phyloP scores from a whole-genome alignment of 441 rosid species.

The Pelargonium myrrhifolium region DNA sequence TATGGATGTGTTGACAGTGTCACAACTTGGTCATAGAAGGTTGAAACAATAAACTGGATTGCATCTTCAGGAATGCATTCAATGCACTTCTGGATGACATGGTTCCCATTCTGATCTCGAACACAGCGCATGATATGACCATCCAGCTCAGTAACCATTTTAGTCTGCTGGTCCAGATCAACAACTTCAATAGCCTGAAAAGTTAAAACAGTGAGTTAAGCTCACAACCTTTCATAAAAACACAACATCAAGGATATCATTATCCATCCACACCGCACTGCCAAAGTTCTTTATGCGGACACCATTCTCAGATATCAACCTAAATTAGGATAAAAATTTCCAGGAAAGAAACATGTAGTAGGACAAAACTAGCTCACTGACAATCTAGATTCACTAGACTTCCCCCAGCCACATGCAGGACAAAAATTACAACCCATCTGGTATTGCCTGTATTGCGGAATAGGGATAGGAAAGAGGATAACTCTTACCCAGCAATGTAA shows the following conservation, averaged over 20 bases:
- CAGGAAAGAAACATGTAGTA: too few species aligned
- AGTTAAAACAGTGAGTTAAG: neutral
- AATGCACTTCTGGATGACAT: slow-evolving; percentile 75
- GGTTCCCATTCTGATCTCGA: slow-evolving; percentile 91
- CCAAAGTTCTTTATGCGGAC: too few species aligned
- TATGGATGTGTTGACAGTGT: slow-evolving; percentile 76
- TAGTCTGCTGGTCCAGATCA: slow-evolving; percentile 73
- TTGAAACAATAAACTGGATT: slow-evolving; percentile 54
- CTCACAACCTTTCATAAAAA: slow-evolving; percentile 8
- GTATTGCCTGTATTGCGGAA: too few species aligned
- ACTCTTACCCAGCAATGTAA: too few species aligned
- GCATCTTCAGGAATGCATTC: slow-evolving; percentile 82
- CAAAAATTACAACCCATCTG: too few species aligned
- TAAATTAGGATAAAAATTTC: too few species aligned
- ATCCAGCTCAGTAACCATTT: slow-evolving; percentile 82
- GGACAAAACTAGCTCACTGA: too few species aligned
- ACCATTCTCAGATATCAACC: too few species aligned
- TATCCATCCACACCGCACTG: too few species aligned
- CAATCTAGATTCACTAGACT: too few species aligned
- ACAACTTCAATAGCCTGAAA: slow-evolving; percentile 80
- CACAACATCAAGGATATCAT: neutral
- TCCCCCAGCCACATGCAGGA: too few species aligned
- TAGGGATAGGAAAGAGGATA: too few species aligned
- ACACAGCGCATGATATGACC: slow-evolving; percentile 78
- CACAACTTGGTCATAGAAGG: slow-evolving; percentile 70